Evolutionary conservation across 805 yeast genomes (phyloP), one percentile per base, ranked within the genome.

Genomic region (Starmerella apicola): DNA sequence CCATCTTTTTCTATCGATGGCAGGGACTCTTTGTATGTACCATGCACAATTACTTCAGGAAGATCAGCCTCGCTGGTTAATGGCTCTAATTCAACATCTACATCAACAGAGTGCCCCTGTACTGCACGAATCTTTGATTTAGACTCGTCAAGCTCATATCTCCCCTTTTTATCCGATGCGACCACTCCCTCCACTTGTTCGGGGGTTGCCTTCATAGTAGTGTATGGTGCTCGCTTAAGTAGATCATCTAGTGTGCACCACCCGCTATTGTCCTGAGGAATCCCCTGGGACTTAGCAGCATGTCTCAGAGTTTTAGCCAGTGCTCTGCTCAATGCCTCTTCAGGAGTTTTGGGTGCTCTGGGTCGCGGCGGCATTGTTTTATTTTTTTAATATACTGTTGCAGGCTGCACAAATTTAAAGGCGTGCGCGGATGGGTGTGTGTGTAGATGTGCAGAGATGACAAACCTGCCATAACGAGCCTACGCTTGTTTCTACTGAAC

Each of bases 231-330:
- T 52, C 78, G 78, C 1, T 48, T 45, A 10, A 88, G 61, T 1
- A 91, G 45, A 5, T 67, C 72, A 0, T 55, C 49, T 3, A 86
- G 54, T 1, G 64, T 52, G 3, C 82, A 70, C 59, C 70, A 85
- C 0, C 98, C 98, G 21, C 71, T 61, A 0, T 55, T 43, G 51
- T 79, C 81, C 2, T 91, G 81, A 2, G 62, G 48, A 12, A 91
- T 58, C 0, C 70, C 67, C 50, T 83, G 91, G 37, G 74, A 70
- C 13, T 60, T 54, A 0, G 97, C 97, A 3, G 81, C 83, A 54
- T 88, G 98, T n/a, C 98, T 66, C 1, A 88, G 68, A 2, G 91
- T 63, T 50, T 79, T 77, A 5, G 94, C 71, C 23, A 91, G 62
- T 0, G 81, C 65, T 48, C 81, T 81, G 5, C 95, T 83, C 15